phyloP scores from a whole-genome alignment of 2,329 filamentous ascomycete genomes.

The Penicillium vulpinum region DNA sequence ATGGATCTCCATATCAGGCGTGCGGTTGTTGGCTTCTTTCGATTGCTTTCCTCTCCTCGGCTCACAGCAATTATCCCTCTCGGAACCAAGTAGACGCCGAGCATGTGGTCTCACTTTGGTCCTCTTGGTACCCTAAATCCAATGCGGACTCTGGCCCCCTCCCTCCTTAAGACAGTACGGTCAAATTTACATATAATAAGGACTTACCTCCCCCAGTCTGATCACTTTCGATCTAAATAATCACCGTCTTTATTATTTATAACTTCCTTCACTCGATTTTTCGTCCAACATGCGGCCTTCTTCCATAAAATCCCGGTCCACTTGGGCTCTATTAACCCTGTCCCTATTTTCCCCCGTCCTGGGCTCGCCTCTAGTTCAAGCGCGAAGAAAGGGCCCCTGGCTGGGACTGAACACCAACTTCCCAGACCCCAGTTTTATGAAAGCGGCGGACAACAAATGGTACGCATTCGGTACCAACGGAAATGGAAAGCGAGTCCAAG shows the following conservation, averaged over 20 bases:
- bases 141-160: background rate
- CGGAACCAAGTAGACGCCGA: slow-evolving; percentile 5
- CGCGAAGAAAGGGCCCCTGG: slow-evolving; percentile 17
- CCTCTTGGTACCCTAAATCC: slow-evolving; percentile 1
- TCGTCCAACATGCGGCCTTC: slow-evolving; percentile 5
- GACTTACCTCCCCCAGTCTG: background rate
- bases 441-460: slow-evolving; percentile 51
- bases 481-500: slow-evolving; percentile 55
- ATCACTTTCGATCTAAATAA: background rate
- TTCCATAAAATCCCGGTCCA: background rate
- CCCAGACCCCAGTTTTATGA: slow-evolving; percentile 50
- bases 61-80: background rate
- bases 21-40: background rate
- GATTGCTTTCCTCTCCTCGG: background rate
- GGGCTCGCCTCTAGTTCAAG: slow-evolving; percentile 22
- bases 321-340: slow-evolving; percentile 12
- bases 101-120: background rate
- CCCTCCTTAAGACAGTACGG: background rate
- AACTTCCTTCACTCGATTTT: background rate
- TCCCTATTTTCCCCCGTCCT: slow-evolving; percentile 15
- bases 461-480: slow-evolving; percentile 61
- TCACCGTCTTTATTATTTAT: background rate
- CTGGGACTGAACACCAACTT: slow-evolving; percentile 41
- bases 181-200: slow-evolving; percentile 14
- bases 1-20: slow-evolving; percentile 14